phyloP scores from a whole-genome alignment of 495 filamentous ascomycete species.

The Penicillium pancosmium region DNA sequence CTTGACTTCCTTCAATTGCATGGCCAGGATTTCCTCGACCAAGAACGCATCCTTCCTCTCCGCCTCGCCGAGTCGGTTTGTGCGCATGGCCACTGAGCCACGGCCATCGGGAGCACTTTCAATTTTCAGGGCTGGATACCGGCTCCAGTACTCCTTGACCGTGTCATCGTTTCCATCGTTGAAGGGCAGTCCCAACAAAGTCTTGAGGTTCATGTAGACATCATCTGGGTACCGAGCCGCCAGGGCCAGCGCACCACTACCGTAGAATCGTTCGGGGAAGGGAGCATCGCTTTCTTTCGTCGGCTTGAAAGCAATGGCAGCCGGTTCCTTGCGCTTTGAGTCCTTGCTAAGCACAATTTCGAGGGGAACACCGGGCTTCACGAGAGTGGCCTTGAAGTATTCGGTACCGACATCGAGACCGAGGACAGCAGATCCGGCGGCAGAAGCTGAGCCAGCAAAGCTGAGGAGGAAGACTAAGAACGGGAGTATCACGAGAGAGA shows the following conservation, averaged over 20 bases:
- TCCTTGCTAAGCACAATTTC: slow-evolving; percentile 99
- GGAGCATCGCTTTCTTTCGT: slow-evolving; percentile 55
- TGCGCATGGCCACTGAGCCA: slow-evolving; percentile 75
- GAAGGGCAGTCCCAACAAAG: slow-evolving; percentile 72
- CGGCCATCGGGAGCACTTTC: slow-evolving; percentile 54
- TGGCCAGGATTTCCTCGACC: slow-evolving; percentile 93
- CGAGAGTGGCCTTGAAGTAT: slow-evolving; percentile 94
- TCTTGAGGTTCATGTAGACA: slow-evolving; percentile 91
- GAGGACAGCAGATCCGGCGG: slow-evolving; percentile 72
- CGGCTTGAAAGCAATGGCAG: slow-evolving; percentile 93
- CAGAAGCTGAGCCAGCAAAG: slow-evolving; percentile 61
- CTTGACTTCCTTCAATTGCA: slow-evolving; percentile 90
- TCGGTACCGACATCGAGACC: slow-evolving; percentile 95
- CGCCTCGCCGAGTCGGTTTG: slow-evolving; percentile 64
- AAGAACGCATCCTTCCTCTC: slow-evolving; percentile 71
- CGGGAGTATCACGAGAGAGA: slow-evolving; percentile 41
- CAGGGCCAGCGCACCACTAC: slow-evolving; percentile 86
- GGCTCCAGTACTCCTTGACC: slow-evolving; percentile 65
- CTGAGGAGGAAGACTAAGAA: slow-evolving; percentile 58
- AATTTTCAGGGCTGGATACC: slow-evolving; percentile 66
- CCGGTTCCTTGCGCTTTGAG: slow-evolving; percentile 91
- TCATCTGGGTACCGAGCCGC: slow-evolving; percentile 87
- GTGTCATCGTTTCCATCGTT: slow-evolving; percentile 54
- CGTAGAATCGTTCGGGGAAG: slow-evolving; percentile 90
- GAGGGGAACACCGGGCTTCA: slow-evolving; percentile 97